Evolutionary conservation across 2,329 filamentous ascomycete species (phyloP), one percentile per base, ranked within the genome.

Genomic region (Penicillium fuscoglaucum): DNA sequence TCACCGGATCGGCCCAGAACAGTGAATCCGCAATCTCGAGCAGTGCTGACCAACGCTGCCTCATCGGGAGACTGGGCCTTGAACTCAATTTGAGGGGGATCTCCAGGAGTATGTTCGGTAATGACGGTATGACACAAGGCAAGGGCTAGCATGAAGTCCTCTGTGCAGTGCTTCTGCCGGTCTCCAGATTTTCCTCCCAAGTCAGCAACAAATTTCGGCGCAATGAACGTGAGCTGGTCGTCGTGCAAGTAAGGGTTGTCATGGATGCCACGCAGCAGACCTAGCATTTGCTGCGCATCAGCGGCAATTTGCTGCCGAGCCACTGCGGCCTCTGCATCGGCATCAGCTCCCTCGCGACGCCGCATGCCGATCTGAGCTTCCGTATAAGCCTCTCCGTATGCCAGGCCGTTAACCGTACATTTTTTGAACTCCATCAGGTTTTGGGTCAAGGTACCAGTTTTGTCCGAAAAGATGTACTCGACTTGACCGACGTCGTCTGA

Each of bases 381-480:
- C 0, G 96, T 99, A 70, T 97, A 99, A 0, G 95, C 95, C 78
- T 99, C 95, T 61, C 96, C 95, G 66, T 99, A 99, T 0, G 93
- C 87, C 60, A 95, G 85, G n/a, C 93, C 93, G 69, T 98, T 98
- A 76, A 99, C 88, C 0, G 93, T 96, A 55, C 90, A 92, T 76
- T 99, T 99, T 76, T 98, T 99, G 84, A 98, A 99, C 74, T 99
- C 96, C 95, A 96, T 96, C 53, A 96, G 90, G 72, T 96, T 96
- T 70, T 96, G 91, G 0, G 91, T 96, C 63, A 96, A 78, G 2
- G 91, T 96, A 58, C 91, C 91, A 0, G 91, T 96, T 78, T 96
- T 96, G 81, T 96, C 91, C 0, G 91, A 97, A 76, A 99, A 99
- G 66, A 99, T 96, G 79, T 98, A 99, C 76, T 98, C 95, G 62